Evolutionary conservation across 2,329 filamentous ascomycete genomes (phyloP).

Genomic region (Paraphaeosphaeria minitans): DNA sequence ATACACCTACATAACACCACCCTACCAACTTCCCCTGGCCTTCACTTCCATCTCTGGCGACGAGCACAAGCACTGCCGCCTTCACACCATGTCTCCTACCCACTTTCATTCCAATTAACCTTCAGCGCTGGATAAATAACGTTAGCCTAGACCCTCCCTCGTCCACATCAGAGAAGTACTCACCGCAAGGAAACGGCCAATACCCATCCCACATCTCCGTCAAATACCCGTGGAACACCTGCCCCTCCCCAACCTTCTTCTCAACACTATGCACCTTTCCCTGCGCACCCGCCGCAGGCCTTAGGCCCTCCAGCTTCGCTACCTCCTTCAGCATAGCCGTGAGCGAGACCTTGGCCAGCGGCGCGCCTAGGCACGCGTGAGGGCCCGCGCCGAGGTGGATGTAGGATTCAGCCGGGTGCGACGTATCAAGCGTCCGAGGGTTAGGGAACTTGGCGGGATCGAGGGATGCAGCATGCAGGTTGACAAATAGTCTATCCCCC

Average conservation of each 20-base stretch:
- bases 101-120: conserved; percentile 35
- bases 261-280: conserved; percentile 51
- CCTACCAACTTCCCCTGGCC: too few relatives aligned
- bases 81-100: too few relatives aligned
- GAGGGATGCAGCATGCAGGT: conserved; percentile 50
- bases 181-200: conserved; percentile 55
- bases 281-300: conserved; percentile 47
- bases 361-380: conserved; percentile 51
- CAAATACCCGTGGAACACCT: conserved; percentile 52
- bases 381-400: conserved; percentile 52
- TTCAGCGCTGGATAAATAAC: conserved; percentile 27
- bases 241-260: conserved; percentile 16
- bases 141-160: background rate
- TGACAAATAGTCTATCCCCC: conserved; percentile 50
- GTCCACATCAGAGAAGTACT: conserved; percentile 32
- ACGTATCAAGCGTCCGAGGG: conserved; percentile 47
- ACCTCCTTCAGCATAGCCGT: conserved; percentile 55
- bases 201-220: conserved; percentile 55
- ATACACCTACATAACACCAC: too few relatives aligned
- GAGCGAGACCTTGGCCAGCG: conserved; percentile 51
- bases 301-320: conserved; percentile 46
- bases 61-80: too few relatives aligned
- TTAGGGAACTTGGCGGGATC: conserved; percentile 49
- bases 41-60: too few relatives aligned
- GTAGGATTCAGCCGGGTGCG: conserved; percentile 49